These are phyloP conservation scores for Colletotrichum nymphaeae DNA, from an alignment of 2,329 filamentous ascomycete genomes.

Conservation along the genomic window DNA sequence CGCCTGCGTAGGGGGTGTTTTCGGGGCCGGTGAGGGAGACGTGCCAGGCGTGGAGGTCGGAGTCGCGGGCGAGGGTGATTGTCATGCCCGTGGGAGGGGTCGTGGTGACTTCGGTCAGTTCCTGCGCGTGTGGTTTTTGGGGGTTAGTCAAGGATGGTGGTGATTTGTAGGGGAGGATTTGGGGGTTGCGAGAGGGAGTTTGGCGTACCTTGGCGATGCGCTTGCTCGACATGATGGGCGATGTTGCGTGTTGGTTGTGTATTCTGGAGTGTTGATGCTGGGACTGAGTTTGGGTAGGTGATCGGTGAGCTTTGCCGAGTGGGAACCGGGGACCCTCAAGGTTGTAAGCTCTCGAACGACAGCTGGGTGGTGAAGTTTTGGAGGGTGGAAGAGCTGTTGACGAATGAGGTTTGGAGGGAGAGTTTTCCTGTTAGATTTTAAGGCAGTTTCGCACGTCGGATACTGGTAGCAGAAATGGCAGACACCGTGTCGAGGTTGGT, in stretches of 20 bases:
- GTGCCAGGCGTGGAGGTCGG: conserved; percentile 65
- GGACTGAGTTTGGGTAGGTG: conserved; percentile 4
- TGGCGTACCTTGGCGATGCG: conserved; percentile 55
- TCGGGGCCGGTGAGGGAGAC: conserved; percentile 59
- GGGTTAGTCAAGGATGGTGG: conserved; percentile 29
- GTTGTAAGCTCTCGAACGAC: conserved; percentile 11
- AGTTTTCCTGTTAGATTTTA: neutral
- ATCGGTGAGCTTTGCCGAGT: neutral
- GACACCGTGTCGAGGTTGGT: neutral
- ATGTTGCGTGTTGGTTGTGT: neutral
- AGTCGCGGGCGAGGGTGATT: conserved; percentile 57
- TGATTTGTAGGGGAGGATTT: conserved; percentile 28
- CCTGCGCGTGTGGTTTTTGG: conserved; percentile 49
- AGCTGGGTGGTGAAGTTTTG: neutral
- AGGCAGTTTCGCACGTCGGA: too few species aligned
- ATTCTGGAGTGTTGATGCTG: neutral
- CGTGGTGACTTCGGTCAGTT: conserved; percentile 62
- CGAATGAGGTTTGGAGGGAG: too few species aligned
- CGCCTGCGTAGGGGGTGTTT: conserved; percentile 66
- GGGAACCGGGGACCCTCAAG: conserved; percentile 11
- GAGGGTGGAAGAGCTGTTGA: neutral
- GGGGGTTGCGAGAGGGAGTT: neutral
- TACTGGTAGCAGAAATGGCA: neutral
- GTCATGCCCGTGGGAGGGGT: conserved; percentile 59
- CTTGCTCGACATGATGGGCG: conserved; percentile 53